Conservation (phyloP, 139 green algal genomes). For the Chlorella sp. region DNA sequence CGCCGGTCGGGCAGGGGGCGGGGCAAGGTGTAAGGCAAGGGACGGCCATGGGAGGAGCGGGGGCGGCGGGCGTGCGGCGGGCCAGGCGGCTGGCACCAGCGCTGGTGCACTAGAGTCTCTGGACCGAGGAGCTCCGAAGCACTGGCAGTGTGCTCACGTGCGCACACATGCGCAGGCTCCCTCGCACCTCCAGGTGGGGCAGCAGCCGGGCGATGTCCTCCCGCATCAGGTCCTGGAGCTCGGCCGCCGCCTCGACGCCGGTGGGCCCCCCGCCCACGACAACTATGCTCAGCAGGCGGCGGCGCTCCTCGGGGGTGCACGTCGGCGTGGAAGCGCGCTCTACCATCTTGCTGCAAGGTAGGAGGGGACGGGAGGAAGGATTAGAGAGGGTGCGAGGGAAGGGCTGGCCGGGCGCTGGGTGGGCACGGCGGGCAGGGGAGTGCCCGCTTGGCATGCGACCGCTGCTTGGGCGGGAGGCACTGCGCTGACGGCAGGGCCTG, state of each 20-base stretch:
- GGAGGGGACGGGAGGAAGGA: too few species aligned
- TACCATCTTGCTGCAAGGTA: slow-evolving; percentile 31
- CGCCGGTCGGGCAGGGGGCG: background rate
- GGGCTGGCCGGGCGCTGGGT: too few species aligned
- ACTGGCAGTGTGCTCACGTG: too few species aligned
- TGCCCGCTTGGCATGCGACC: too few species aligned
- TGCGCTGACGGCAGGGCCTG: too few species aligned
- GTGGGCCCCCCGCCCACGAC: slow-evolving; percentile 55
- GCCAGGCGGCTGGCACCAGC: background rate
- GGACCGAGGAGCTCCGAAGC: too few species aligned
- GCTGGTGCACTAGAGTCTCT: too few species aligned
- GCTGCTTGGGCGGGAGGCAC: too few species aligned
- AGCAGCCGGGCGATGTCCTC: slow-evolving; percentile 26
- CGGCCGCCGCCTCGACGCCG: slow-evolving; percentile 4
- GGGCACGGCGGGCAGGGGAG: too few species aligned
- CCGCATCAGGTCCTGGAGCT: slow-evolving; percentile 47
- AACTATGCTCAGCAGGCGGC: slow-evolving; percentile 81
- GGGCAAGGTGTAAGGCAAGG: background rate
- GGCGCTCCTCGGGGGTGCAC: slow-evolving; percentile 53
- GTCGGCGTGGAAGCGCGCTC: slow-evolving; percentile 54
- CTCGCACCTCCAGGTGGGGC: background rate
- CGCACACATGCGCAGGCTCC: too few species aligned
- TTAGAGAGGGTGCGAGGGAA: too few species aligned
- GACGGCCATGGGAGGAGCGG: background rate
- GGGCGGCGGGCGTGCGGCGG: too few species aligned